Evolutionary conservation across 495 filamentous ascomycete genomes (phyloP), one percentile per base, ranked within the genome.

Genomic region (Cercophora samala): DNA sequence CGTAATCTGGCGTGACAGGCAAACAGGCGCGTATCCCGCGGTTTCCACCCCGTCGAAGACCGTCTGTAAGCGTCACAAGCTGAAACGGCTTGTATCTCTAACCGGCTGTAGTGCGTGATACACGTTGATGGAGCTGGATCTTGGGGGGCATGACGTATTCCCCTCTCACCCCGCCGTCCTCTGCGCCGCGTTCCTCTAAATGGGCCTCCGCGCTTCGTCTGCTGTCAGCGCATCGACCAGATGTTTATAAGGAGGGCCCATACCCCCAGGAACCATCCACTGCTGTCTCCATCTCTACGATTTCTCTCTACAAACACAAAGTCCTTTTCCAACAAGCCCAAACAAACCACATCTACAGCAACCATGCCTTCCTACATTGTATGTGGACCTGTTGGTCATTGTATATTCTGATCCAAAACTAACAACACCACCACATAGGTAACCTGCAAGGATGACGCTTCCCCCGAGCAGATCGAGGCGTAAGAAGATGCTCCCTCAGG

Each of bases 361-460:
- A 64, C 46, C 46, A 56, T 24, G 89, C 85, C 89, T 84, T 82
- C 87, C 69, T 89, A 85, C 83, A 92, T 91, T 73, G 89, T 91
- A 82, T 60, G 84, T 81, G 56, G 22, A 51, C 58, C 29, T 19
- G 23, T 53, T 9, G 4, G 5, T 15, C 62, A 22, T 54, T 18
- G 22, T 37, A n/a, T 62, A 8, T 55, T 5, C 26, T 18, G 46
- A 8, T 46, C 1, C n/a, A n/a, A 46, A 21, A n/a, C 69, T 68
- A 53, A 66, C 65, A 56, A 25, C 19, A 63, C 23, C 62, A 37
- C 26, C 26, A 29, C 26, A 32, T 69, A 97, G 93, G 86, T 97
- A 65, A 93, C 93, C 68, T 81, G 91, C 70, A 96, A 94, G 79
- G 77, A 86, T 1, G 82, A 84, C 62, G 85, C 87, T 62, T 81